Evolutionary conservation across 371 early-diverging fungal species (phyloP).

Genomic region (Zychaea mexicana): DNA sequence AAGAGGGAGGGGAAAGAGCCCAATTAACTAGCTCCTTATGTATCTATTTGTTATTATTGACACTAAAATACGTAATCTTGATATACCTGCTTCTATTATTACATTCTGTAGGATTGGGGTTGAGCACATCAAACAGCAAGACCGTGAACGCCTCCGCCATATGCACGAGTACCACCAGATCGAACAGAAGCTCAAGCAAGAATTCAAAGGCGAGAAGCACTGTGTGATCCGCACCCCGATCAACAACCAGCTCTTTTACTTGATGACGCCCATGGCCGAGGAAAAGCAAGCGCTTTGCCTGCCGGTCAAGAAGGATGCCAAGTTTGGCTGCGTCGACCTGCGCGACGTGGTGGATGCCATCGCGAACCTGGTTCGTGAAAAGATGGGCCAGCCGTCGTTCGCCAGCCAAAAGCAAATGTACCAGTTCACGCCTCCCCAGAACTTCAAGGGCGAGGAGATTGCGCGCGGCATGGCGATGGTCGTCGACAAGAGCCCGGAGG

Average conservation of each 20-base stretch:
- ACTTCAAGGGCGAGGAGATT: conserved; percentile 19
- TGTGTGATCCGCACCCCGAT: conserved; percentile 28
- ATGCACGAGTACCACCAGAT: conserved; percentile 24
- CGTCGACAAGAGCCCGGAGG: conserved; percentile 11
- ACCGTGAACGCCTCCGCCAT: conserved; percentile 12
- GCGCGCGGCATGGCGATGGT: conserved; percentile 32
- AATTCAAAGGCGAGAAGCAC: conserved; percentile 10
- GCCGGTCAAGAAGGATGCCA: conserved; percentile 28
- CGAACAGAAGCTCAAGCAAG: conserved; percentile 34
- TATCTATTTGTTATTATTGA: conserved; percentile 7
- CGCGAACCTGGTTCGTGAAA: conserved; percentile 19
- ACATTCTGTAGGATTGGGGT: conserved; percentile 38
- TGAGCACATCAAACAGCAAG: conserved; percentile 23
- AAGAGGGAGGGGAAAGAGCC: no score
- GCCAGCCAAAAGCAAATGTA: conserved; percentile 23
- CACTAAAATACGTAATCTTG: background rate
- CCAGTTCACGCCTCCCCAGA: conserved; percentile 25
- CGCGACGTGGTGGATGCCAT: conserved; percentile 35
- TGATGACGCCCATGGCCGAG: conserved; percentile 33
- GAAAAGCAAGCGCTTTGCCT: conserved; percentile 22
- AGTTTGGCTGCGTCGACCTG: conserved; percentile 36
- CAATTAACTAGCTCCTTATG: no score
- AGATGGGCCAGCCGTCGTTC: background rate
- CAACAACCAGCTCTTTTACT: conserved; percentile 38
- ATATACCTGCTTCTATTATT: no score